Conservation (phyloP, 345 rosid species). For the Dipteronia sinensis region DNA sequence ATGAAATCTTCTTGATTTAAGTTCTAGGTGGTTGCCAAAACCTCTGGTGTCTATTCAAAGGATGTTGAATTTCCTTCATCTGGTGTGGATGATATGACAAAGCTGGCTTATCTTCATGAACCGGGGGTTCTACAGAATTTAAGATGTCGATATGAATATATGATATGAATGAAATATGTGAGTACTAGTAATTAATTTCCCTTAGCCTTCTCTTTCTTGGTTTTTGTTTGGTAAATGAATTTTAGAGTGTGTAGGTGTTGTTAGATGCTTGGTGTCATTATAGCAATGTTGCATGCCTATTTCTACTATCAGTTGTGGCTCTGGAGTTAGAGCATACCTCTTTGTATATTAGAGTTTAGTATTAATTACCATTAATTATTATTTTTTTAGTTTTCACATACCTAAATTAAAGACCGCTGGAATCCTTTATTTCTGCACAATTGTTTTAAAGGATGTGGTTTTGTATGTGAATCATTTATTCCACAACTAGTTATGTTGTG, state of each 20-base stretch:
- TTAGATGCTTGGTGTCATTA: slow-evolving; percentile 7
- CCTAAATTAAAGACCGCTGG: no score
- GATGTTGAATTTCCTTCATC: slow-evolving; percentile 85
- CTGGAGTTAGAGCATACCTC: slow-evolving; percentile 11
- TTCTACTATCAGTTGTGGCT: not conserved
- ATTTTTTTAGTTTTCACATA: no score
- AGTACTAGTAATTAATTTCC: slow-evolving; percentile 33
- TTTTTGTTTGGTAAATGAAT: not conserved
- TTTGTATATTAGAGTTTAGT: no score
- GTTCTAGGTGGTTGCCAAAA: slow-evolving; percentile 67
- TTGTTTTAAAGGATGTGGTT: no score
- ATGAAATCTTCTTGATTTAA: slow-evolving; percentile 8
- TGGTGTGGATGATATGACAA: slow-evolving; percentile 98
- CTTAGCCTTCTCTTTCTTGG: not conserved
- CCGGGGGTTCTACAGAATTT: slow-evolving; percentile 94
- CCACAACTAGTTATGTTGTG: no score
- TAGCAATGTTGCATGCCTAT: not conserved
- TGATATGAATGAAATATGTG: slow-evolving; percentile 89
- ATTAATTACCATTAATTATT: no score
- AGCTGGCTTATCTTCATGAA: slow-evolving; percentile 92
- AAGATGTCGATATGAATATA: slow-evolving; percentile 62
- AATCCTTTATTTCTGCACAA: no score
- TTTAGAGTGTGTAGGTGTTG: slow-evolving; percentile 3
- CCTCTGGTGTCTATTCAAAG: slow-evolving; percentile 61
- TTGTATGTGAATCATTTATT: no score